These are phyloP conservation scores for Baorangia bicolor DNA, from an alignment of 768 basidiomycete genomes.

Conservation along the genomic window DNA sequence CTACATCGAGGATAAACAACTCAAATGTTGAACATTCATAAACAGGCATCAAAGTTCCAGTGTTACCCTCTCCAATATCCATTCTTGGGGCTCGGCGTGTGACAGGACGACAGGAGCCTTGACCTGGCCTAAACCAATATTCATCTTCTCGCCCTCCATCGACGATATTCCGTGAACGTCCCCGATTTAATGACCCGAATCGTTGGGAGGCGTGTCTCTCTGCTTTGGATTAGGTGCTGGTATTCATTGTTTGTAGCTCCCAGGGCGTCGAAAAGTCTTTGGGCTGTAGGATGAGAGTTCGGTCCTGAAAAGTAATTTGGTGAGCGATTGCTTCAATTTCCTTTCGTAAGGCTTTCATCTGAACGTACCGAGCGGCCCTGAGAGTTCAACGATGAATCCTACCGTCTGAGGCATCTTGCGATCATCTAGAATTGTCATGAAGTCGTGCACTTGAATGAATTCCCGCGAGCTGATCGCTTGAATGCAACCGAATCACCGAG, in stretches of 20 bases:
- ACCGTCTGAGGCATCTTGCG: slow-evolving; percentile 9
- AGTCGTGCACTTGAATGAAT: slow-evolving; percentile 4
- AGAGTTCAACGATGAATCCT: slow-evolving; percentile 14
- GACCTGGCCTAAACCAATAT: slow-evolving; percentile 10
- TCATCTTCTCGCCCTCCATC: slow-evolving; percentile 7
- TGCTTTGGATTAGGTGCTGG: not conserved
- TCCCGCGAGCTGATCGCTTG: slow-evolving; percentile 3
- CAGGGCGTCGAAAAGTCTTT: slow-evolving; percentile 7
- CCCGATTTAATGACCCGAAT: slow-evolving; percentile 13
- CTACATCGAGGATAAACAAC: too few relatives aligned
- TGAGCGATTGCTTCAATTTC: not conserved
- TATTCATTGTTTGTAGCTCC: not conserved
- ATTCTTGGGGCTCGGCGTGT: not conserved
- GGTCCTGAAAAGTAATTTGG: not conserved
- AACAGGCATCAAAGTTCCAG: slow-evolving; percentile 4
- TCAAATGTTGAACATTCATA: not conserved
- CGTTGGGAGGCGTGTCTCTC: slow-evolving; percentile 5
- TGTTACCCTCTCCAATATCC: slow-evolving; percentile 8
- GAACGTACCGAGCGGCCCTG: slow-evolving; percentile 1
- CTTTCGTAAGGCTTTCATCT: not conserved
- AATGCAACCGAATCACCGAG: slow-evolving; percentile 6
- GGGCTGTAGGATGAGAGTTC: not conserved
- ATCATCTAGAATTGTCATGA: slow-evolving; percentile 9
- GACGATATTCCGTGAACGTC: slow-evolving; percentile 10
- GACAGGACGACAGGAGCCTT: slow-evolving; percentile 17